phyloP scores from a whole-genome alignment of 73 alveolate genomes.

The Paramecium pentaurelia region DNA sequence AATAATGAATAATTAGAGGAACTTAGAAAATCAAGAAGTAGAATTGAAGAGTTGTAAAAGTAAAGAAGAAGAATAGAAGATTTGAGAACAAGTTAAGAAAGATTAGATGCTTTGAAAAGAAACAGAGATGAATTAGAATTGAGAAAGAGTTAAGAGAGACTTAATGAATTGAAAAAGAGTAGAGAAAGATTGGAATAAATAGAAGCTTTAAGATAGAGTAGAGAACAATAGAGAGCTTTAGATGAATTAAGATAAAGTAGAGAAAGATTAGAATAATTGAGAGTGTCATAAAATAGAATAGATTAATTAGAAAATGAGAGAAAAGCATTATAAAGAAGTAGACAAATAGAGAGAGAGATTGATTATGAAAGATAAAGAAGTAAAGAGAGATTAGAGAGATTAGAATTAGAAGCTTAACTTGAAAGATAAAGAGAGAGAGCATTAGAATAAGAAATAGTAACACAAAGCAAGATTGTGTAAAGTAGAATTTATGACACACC shows the following conservation, averaged over 20 bases:
- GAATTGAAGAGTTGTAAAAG: background rate
- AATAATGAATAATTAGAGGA: background rate
- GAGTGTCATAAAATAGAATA: background rate
- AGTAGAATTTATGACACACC: conserved; percentile 19
- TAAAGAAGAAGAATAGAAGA: background rate
- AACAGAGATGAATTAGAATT: background rate
- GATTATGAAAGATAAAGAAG: conserved; percentile 3
- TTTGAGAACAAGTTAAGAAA: conserved; percentile 3
- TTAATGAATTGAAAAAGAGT: background rate
- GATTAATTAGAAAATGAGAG: background rate
- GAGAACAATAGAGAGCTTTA: background rate
- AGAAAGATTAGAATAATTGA: background rate
- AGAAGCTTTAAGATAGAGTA: background rate
- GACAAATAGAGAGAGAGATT: background rate
- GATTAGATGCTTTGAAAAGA: conserved; percentile 7
- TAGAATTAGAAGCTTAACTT: background rate
- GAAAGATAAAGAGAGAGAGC: conserved; percentile 14
- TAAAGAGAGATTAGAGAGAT: background rate
- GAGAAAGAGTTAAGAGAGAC: conserved; percentile 5
- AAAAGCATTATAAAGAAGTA: background rate
- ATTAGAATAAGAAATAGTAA: conserved; percentile 1
- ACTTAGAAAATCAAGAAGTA: background rate
- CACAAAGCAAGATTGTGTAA: background rate
- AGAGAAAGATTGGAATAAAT: conserved; percentile 15
- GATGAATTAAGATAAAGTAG: background rate